Percentiles rank a stretch among this genome's conserved stretches.
These are phyloP conservation scores for Discostella pseudostelligera DNA, from an alignment of 108 stramenopile species.

Conservation along the genomic window DNA sequence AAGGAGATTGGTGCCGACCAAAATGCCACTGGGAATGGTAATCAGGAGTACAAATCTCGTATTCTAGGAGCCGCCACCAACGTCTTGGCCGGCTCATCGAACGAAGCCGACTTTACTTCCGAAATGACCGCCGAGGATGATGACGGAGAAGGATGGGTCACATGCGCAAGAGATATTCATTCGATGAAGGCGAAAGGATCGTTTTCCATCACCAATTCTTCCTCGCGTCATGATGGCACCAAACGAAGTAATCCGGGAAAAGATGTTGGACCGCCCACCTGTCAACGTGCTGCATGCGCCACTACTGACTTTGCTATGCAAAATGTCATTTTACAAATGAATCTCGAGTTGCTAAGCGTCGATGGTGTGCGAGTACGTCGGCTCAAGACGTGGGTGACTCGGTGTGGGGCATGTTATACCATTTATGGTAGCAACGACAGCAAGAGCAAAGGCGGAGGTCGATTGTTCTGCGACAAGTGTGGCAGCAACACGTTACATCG, in stretches of 20 bases:
- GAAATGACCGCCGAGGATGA: conserved; percentile 75
- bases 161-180: conserved; percentile 63
- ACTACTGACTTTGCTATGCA: conserved; percentile 99
- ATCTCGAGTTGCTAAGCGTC: conserved; percentile 82
- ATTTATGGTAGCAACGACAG: conserved; percentile 65
- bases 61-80: conserved; percentile 52
- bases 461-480: conserved; percentile 93
- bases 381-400: conserved; percentile 92
- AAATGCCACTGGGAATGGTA: conserved; percentile 4
- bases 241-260: conserved; percentile 7
- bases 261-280: conserved; percentile 47
- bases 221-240: neutral
- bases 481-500: conserved; percentile 87
- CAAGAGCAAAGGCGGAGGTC: conserved; percentile 35
- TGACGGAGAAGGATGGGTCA: conserved; percentile 91
- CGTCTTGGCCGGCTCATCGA: conserved; percentile 11
- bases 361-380: conserved; percentile 84
- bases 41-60: conserved; percentile 46
- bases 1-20: conserved; percentile 14
- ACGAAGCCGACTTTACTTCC: conserved; percentile 40
- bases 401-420: conserved; percentile 94
- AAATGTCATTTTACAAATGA: conserved; percentile 98
- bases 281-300: conserved; percentile 84
- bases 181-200: conserved; percentile 56
- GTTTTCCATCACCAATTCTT: conserved; percentile 28